Conservation (phyloP, 768 basidiomycete genomes). For the Thelephora ganbajun region DNA sequence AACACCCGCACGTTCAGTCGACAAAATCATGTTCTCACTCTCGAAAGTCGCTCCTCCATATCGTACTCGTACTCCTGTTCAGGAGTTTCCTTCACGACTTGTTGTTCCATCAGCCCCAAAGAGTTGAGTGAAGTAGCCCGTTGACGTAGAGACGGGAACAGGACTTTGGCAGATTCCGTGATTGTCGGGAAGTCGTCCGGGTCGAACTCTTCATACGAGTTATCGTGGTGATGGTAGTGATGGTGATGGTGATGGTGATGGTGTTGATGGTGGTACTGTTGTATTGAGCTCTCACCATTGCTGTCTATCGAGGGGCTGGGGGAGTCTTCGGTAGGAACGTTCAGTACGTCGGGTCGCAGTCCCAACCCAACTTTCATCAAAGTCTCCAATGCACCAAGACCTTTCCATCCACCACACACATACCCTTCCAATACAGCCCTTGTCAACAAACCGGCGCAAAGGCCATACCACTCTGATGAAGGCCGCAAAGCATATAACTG, state of each 20-base stretch:
- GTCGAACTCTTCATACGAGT: conserved; percentile 43
- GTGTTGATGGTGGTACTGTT: no score
- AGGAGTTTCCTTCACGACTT: conserved; percentile 26
- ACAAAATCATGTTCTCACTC: conserved; percentile 32
- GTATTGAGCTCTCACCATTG: neutral
- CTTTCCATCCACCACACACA: conserved; percentile 68
- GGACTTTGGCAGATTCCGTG: conserved; percentile 45
- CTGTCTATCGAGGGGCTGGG: neutral
- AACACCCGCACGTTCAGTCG: conserved; percentile 3
- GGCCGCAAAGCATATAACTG: conserved; percentile 36
- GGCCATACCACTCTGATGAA: conserved; percentile 69
- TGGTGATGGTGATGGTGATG: no score
- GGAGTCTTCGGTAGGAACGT: neutral
- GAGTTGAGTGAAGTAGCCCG: neutral
- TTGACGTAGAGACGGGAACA: conserved; percentile 40
- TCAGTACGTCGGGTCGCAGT: conserved; percentile 12
- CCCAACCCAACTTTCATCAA: conserved; percentile 62
- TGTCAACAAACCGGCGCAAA: conserved; percentile 63
- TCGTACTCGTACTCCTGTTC: conserved; percentile 64
- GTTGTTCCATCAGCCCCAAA: conserved; percentile 5
- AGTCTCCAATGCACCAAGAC: conserved; percentile 53
- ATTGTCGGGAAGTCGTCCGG: conserved; percentile 67
- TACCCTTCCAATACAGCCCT: conserved; percentile 82
- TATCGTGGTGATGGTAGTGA: neutral
- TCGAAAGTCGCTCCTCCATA: conserved; percentile 57